These are phyloP conservation scores for Castanea crenata DNA, from an alignment of 306 rosid species.

Conservation along the genomic window DNA sequence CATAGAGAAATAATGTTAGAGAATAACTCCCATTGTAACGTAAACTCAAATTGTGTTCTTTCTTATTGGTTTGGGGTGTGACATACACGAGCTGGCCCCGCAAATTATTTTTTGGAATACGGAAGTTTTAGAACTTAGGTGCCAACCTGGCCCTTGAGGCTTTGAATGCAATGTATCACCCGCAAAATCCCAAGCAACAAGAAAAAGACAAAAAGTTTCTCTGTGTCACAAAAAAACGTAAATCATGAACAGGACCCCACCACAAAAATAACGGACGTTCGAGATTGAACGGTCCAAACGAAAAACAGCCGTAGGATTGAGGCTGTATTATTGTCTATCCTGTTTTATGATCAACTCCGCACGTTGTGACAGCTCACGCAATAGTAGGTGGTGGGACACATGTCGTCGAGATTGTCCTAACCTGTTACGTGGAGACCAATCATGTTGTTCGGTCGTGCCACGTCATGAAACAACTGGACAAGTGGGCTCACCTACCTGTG, in stretches of 20 bases:
- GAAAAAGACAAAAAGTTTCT: background rate
- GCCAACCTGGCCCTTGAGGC: constrained; percentile 24
- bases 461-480: constrained; percentile 28
- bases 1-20: too few relatives aligned
- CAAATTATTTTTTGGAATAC: too few relatives aligned
- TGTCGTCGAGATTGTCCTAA: constrained; percentile 46
- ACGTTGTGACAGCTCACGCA: constrained; percentile 73
- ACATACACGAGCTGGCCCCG: too few relatives aligned
- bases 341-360: constrained; percentile 22
- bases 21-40: too few relatives aligned
- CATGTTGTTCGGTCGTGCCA: constrained; percentile 56
- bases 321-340: too few relatives aligned
- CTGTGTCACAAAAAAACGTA: constrained; percentile 31
- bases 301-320: constrained; percentile 31
- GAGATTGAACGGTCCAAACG: background rate
- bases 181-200: constrained; percentile 38
- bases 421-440: constrained; percentile 46
- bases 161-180: constrained; percentile 49
- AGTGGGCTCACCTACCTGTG: constrained; percentile 19
- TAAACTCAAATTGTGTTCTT: too few relatives aligned
- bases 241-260: constrained; percentile 2
- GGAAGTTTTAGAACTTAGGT: background rate
- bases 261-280: constrained; percentile 13
- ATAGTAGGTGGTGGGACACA: constrained; percentile 37
- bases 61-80: too few relatives aligned